Base-by-base conservation (phyloP, 495 filamentous ascomycete species). In the Hyaloscypha finlandica region DNA sequence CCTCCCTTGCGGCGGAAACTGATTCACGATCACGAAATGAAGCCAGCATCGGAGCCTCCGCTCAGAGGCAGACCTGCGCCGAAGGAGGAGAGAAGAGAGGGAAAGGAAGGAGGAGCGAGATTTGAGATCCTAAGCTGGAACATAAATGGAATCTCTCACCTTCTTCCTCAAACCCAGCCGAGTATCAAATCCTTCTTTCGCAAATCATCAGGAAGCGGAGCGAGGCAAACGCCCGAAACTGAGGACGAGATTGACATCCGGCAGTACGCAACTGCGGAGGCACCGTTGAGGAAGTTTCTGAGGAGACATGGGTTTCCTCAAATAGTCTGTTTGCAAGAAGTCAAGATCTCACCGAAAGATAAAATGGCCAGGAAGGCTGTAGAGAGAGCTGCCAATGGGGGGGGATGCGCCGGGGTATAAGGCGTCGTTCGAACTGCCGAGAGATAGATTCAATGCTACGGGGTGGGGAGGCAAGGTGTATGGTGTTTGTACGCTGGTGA, bases 281-380 rank as follows among this genome's bases (percentile, higher is more conserved):
- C 83, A 84, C 73, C 51, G 16, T 56, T 25, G 25, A 25, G 25
- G 25, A 25, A 25, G 25, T 25, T 25, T 25, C 77, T 85, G 14
- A 66, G 72, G 42, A 75, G 80, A 29, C 83, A 84, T 73, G 56
- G 70, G 58, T 84, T 73, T 70, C 84, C 84, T 3, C 70, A 81
- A 22, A 64, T 84, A 37, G 71, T 86, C 25, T 81, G 77, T 63
- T 74, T 86, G 8, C 83, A 85, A 73, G 84, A 86, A 72, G 77
- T 86, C 37, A 86, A 86, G 56, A 80, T 86, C 63, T 73, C 69
- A 20, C 69, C 69, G 0, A 63, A 64, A 5, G 78, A 85, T 59
- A 64, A 20, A 71, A 74, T 8, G 8, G 16, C 42, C 8, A 16
- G 42, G 16, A 19, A 19, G 9, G 42, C 42, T 4, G 42, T 48